Base-by-base conservation (phyloP, 2,329 filamentous ascomycete genomes). In the Exutisphaerella laricina region DNA sequence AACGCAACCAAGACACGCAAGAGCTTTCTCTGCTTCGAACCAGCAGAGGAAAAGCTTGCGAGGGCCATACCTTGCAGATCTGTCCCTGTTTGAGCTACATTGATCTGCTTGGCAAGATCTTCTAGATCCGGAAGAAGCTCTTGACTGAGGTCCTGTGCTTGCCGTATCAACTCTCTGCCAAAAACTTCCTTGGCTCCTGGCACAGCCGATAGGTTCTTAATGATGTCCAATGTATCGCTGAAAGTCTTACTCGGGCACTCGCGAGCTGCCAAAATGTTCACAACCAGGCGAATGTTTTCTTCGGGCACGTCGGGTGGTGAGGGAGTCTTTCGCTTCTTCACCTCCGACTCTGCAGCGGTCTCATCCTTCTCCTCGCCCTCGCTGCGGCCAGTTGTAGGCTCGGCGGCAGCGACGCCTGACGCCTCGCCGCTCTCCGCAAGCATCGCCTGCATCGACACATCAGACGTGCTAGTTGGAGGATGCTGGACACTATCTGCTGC, bases 231-330 rank as follows among this genome's bases (percentile, higher is more conserved):
- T 1, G 92, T 97, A 65, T 97, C 94, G 62, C 92, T 86, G 75
- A 98, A 98, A 0, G 92, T 97, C 72, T 95, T 96, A 50, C 87
- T 89, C 60, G 88, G 95, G 68, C 92, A 98, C 66, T 98, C 92
- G 36, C 89, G 84, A 50, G 90, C 90, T 31, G 94, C 88, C 53
- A 98, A 85, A 44, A 98, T 95, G 62, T 92, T 92, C 56, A 97
- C 86, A n/a, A 98, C 88, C 44, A 97, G 73, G 45, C 85, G 86
- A 43, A 98, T 77, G 61, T 97, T 96, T 60, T 88, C 78, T 21
- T 90, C 80, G 4, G 92, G 89, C 41, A 98, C 83, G 32, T 89
- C 75, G 0, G 92, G 92, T 21, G 89, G 86, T 38, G 84, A 80
- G 39, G 95, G 70, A 51, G 68, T 79, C 64, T 65, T 78, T 66